Evolutionary conservation across 2,329 filamentous ascomycete species (phyloP).

Genomic region (Scedosporium apiospermum): DNA sequence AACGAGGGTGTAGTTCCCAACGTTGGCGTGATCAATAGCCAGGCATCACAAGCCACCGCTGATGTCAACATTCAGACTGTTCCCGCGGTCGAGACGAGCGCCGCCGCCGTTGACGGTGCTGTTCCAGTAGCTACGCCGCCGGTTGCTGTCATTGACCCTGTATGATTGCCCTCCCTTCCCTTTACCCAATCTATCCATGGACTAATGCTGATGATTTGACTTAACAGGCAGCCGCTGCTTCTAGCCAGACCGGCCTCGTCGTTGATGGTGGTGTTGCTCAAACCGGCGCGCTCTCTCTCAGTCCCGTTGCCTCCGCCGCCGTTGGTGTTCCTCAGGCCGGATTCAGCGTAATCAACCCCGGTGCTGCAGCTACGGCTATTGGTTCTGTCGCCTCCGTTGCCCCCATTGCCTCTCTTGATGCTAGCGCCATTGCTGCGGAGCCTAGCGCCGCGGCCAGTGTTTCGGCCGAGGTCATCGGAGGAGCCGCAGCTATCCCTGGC

Average conservation of each 20-base stretch:
- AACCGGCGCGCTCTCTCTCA: not conserved
- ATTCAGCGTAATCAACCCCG: not conserved
- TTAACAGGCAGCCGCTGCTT: not conserved
- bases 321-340: not conserved
- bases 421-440: not conserved
- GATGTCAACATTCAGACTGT: not conserved
- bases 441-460: not conserved
- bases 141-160: not conserved
- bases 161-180: not conserved
- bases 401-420: not conserved
- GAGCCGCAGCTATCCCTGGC: not conserved
- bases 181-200: not conserved
- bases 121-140: not conserved
- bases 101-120: not conserved
- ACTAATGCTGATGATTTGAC: not conserved
- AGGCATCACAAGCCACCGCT: not conserved
- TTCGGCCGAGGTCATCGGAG: not conserved
- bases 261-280: conserved; percentile 1
- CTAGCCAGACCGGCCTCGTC: not conserved
- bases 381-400: not conserved
- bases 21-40: not conserved
- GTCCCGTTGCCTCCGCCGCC: not conserved
- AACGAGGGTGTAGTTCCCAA: not conserved
- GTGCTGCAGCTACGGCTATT: not conserved
- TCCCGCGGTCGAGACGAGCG: not conserved